Evolutionary conservation across 225 moss, liverwort and hornwort species (phyloP).

Genomic region (Polytrichum formosum): DNA sequence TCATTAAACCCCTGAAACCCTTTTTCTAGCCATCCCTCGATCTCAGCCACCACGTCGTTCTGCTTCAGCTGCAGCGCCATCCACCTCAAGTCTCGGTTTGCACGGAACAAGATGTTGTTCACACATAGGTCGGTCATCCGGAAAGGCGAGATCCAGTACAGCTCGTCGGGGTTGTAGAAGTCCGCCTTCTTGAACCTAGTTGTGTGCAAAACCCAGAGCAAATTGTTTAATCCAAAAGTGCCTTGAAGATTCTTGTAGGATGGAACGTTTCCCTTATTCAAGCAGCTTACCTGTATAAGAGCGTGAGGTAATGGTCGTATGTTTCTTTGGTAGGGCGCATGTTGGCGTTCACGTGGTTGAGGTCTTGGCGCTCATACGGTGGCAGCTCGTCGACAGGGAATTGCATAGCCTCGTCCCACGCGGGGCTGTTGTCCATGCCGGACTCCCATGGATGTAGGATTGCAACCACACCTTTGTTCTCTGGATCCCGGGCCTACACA

Average conservation of each 20-base stretch:
- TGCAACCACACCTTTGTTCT: constrained; percentile 40
- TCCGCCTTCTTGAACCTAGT: constrained; percentile 37
- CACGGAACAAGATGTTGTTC: constrained; percentile 41
- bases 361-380: constrained; percentile 26
- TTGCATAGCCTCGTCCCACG: constrained; percentile 44
- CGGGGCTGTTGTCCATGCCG: constrained; percentile 51
- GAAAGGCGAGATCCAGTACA: constrained; percentile 40
- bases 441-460: constrained; percentile 50
- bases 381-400: constrained; percentile 29
- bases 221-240: too few relatives aligned
- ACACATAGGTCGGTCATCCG: constrained; percentile 40
- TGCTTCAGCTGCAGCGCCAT: constrained; percentile 32
- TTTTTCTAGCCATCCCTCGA: constrained; percentile 37
- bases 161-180: constrained; percentile 26
- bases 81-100: constrained; percentile 43
- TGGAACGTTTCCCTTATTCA: too few relatives aligned
- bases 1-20: constrained; percentile 34
- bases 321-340: constrained; percentile 53
- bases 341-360: constrained; percentile 30
- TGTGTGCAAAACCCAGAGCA: not conserved
- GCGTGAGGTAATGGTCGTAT: constrained; percentile 41
- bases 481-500: constrained; percentile 34
- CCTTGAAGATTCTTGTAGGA: too few relatives aligned
- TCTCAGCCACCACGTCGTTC: constrained; percentile 26
- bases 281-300: constrained; percentile 26